Evolutionary conservation across 345 rosid genomes (phyloP).

Genomic region (Euphorbia peplus): DNA sequence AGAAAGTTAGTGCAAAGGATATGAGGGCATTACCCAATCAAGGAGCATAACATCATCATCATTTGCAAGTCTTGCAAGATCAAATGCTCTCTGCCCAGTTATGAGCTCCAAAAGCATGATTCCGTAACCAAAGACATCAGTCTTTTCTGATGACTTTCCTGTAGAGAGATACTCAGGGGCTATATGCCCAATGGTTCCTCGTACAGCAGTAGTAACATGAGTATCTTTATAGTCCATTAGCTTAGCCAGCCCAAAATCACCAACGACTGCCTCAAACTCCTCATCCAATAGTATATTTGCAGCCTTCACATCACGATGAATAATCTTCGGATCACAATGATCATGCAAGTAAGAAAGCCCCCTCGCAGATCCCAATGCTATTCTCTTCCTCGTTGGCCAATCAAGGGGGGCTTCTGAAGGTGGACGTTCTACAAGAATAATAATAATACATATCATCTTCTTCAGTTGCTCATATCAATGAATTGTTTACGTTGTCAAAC

Average conservation of each 20-base stretch:
- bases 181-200: constrained; percentile 33
- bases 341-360: constrained; percentile 31
- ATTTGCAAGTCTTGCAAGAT: constrained; percentile 33
- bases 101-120: constrained; percentile 35
- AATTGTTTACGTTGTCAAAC: not conserved
- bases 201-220: constrained; percentile 36
- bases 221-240: constrained; percentile 35
- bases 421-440: constrained; percentile 23
- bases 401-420: constrained; percentile 26
- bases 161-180: constrained; percentile 35
- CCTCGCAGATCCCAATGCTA: constrained; percentile 33
- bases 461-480: not conserved
- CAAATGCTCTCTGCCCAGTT: constrained; percentile 32
- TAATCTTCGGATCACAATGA: constrained; percentile 34
- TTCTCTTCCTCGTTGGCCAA: constrained; percentile 25
- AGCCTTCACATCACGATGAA: constrained; percentile 35
- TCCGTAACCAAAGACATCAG: constrained; percentile 34
- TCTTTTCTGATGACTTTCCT: constrained; percentile 31
- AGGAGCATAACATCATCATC: constrained; percentile 35
- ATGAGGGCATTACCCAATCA: constrained; percentile 24
- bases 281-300: constrained; percentile 33
- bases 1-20: not conserved
- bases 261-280: constrained; percentile 36
- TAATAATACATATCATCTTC: not conserved
- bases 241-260: constrained; percentile 32